Conservation (phyloP, 1,139 yeast species). For the Debaryomyces fabryi region DNA sequence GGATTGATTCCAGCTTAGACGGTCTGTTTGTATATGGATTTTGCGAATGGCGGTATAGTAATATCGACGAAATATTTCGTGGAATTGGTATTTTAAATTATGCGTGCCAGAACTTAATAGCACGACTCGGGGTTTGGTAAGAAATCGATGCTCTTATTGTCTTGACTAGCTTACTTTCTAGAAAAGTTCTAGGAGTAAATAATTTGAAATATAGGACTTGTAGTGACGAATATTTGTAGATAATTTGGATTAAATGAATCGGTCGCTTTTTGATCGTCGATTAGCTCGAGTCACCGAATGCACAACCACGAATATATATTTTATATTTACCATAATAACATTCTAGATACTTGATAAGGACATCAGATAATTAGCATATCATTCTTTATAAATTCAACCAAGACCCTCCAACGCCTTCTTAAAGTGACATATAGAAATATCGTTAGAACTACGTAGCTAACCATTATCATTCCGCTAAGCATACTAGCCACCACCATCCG, state of each 20-base stretch:
- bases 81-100: neutral
- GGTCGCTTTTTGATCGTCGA: neutral
- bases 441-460: conserved; percentile 2
- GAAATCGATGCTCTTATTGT: neutral
- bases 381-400: conserved; percentile 3
- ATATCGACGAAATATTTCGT: neutral
- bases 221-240: neutral
- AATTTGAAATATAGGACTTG: neutral
- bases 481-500: conserved; percentile 21
- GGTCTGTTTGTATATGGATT: neutral
- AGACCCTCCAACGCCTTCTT: conserved; percentile 4
- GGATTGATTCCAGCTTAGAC: neutral
- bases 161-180: neutral
- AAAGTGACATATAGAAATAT: conserved; percentile 4
- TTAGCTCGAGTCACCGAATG: neutral
- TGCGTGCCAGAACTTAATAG: neutral
- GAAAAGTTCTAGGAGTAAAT: neutral
- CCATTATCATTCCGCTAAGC: conserved; percentile 15
- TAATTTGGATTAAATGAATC: neutral
- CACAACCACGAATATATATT: neutral
- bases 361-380: neutral
- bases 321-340: neutral
- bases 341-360: neutral
- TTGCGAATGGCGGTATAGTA: neutral
- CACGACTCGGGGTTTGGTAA: neutral